A percentile compares a stretch with the other conserved stretches of the same genome.
phyloP scores from a whole-genome alignment of 495 filamentous ascomycete species.

The Elasticomyces elasticus region DNA sequence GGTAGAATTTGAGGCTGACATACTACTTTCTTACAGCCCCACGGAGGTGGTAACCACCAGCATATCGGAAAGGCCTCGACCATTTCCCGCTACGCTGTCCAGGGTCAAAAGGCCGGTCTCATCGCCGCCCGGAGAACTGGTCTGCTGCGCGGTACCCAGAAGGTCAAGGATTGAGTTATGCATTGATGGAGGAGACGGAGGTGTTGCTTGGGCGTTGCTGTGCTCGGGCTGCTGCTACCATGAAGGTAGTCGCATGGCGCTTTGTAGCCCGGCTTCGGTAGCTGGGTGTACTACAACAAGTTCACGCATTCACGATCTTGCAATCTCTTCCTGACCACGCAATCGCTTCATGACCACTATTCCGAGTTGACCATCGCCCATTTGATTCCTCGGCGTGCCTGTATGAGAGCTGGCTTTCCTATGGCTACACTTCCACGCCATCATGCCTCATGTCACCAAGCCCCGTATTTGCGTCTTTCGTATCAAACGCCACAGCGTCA shows the following conservation, averaged over 20 bases:
- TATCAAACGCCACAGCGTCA: too few species aligned
- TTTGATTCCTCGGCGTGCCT: too few species aligned
- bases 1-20: conserved; percentile 27
- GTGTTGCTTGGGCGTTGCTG: conserved; percentile 15
- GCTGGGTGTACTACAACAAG: neutral
- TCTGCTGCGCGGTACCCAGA: conserved; percentile 98
- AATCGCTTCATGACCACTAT: too few species aligned
- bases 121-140: conserved; percentile 98
- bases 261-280: conserved; percentile 9
- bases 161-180: conserved; percentile 78
- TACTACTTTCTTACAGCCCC: conserved; percentile 48
- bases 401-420: too few species aligned
- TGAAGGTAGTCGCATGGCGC: neutral
- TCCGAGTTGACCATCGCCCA: too few species aligned
- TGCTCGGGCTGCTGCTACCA: neutral
- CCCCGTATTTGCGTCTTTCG: too few species aligned
- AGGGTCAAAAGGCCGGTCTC: conserved; percentile 99
- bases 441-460: too few species aligned
- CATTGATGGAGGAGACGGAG: neutral
- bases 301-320: neutral
- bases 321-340: neutral
- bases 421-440: too few species aligned
- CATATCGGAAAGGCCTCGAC: conserved; percentile 99
- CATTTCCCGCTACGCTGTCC: conserved; percentile 92
- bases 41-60: conserved; percentile 99